These are phyloP conservation scores for Emergomyces africanus DNA, from an alignment of 2,329 filamentous ascomycete genomes.

Conservation along the genomic window DNA sequence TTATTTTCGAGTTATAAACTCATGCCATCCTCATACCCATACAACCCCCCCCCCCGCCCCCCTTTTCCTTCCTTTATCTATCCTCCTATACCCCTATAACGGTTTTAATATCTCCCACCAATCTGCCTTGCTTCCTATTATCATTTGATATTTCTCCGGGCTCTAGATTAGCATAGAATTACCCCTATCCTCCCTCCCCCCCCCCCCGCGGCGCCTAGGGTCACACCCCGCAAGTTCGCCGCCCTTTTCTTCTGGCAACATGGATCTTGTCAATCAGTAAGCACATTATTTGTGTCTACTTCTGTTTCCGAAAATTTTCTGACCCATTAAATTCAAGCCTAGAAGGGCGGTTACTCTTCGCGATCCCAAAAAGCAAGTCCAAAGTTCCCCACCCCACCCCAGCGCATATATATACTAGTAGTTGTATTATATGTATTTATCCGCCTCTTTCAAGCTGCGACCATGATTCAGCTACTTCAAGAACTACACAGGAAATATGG, in stretches of 20 bases:
- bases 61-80: no score
- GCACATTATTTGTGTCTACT: slow-evolving; percentile 15
- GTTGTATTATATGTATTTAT: no score
- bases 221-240: neutral
- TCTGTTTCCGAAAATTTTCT: slow-evolving; percentile 4
- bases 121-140: neutral
- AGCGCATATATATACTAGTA: neutral
- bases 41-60: no score
- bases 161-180: neutral
- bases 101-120: no score
- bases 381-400: slow-evolving; percentile 6
- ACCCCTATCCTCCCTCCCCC: no score
- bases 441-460: slow-evolving; percentile 6
- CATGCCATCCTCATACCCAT: neutral
- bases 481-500: neutral
- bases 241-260: slow-evolving; percentile 16
- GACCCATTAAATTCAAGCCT: slow-evolving; percentile 43
- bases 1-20: no score
- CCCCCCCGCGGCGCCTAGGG: neutral
- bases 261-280: slow-evolving; percentile 53
- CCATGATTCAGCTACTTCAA: neutral
- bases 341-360: slow-evolving; percentile 86
- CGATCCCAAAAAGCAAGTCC: slow-evolving; percentile 89
- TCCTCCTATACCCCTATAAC: neutral
- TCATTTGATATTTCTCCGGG: neutral